Base-by-base conservation (phyloP, 1,139 yeast species). In the Suhomyces terraborum region DNA sequence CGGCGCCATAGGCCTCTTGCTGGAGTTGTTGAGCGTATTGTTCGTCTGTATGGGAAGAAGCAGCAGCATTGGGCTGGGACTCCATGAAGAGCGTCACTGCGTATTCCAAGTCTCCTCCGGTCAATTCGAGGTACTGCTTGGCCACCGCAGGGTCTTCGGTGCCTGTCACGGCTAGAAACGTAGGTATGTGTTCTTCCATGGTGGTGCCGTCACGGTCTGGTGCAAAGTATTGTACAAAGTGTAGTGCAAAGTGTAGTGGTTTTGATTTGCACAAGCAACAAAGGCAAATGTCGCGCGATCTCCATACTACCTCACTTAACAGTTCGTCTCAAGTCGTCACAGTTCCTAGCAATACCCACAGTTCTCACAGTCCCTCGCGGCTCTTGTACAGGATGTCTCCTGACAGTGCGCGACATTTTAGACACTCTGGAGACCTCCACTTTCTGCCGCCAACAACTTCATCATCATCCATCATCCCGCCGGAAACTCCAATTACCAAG, bases 41-140 rank as follows among this genome's bases (percentile, higher is more conserved):
- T 30, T 72, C 85, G 57, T 84, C 94, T 8, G 56, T 65, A 13
- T 33, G 35, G 16, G 38, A 14, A n/a, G 42, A 46, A 20, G 52
- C 49, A 18, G 52, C 43, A 13, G 56, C 58, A 48, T 56, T 67
- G 45, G 58, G 67, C 59, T 52, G 67, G 6, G 45, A 27, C 58
- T 94, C 98, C 69, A 87, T 82, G 63, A 69, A 94, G 36, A 94
- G 67, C 8, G 91, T 80, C 6, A 94, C 88, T 0, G 98, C 98
- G 21, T 82, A 78, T 47, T 91, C 96, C 34, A 93, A 61, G 57
- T 88, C 81, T 43, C 83, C 82, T 38, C 83, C 91, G 8, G 94
- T 78, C 65, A 91, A 81, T 22, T 84, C 91, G 34, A 94, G 65
- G 58, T 84, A 94, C 55, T 84, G 89, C 46, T 73, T 71, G 2